Evolutionary conservation across 768 basidiomycete species (phyloP), one percentile per base, ranked within the genome.

Genomic region (Pleurotus sapidus): DNA sequence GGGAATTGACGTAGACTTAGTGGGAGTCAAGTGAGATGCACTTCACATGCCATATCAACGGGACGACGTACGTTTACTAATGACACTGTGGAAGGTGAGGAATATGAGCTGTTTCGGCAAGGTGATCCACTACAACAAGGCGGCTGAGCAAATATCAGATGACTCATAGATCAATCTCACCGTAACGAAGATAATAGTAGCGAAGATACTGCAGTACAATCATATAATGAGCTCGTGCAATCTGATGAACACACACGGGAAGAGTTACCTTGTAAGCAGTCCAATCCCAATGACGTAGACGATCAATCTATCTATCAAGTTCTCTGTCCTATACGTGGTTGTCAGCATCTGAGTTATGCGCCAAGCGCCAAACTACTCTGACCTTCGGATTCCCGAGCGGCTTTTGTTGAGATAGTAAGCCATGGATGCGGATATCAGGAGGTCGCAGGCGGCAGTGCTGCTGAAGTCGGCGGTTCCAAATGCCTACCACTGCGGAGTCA

Each of bases 31-130:
- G 42, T n/a, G 4, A n/a, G 42, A 43, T 43, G 20, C 42, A 20
- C 8, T n/a, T 9, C 20, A 3, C 20, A 3, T 11, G 4, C 8
- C 7, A 43, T 15, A n/a, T 15, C 5, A 43, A 43, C 1, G 42
- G 15, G 20, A 43, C 7, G 8, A 9, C 42, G 42, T n/a, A 43
- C 42, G 42, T 43, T 43, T 43, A 43, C 42, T 37, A n/a, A 56
- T 56, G 42, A 56, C 46, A n/a, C 42, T 25, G 27, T 56, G 42
- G 46, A 56, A 56, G 4, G 55, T 47, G 25, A 56, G 45, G 27
- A 46, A 47, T 14, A 56, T 56, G 55, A 56, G 55, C 25, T 30
- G 18, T 24, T 47, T 18, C 17, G 55, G 55, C 15, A 56, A 8
- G 12, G 43, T 30, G 2, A 56, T n/a, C 43, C 42, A 56, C 55